Base-by-base conservation (phyloP, 495 filamentous ascomycete genomes). In the Aspergillus affinis region DNA sequence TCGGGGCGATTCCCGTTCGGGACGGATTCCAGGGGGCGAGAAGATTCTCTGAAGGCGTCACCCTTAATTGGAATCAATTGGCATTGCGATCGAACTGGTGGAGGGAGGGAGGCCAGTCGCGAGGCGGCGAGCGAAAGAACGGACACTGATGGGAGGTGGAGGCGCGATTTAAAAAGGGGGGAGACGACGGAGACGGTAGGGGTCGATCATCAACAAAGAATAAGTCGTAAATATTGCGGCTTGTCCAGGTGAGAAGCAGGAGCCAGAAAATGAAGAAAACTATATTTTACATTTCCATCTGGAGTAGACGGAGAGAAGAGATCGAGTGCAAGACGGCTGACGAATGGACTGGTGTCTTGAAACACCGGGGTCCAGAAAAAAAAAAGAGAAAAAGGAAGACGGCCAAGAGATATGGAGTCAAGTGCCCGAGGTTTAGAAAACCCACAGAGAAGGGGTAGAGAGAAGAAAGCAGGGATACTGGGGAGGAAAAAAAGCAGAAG, bases 151-250 rank as follows among this genome's bases (percentile, higher is more conserved):
- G 48, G 29, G 36, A 61, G 48, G 55, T 54, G 55, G 55, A 62
- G 41, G 48, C 57, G 51, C 49, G 65, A 51, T 55, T 48, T 59
- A 64, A 68, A 68, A 64, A 59, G 62, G 65, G 65, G 65, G 59
- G 41, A 63, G 62, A 36, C 10, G 61, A n/a, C n/a, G n/a, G 65
- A 57, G 54, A 61, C 55, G 58, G 58, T 53, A 54, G 48, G 19
- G 49, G 58, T 59, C 64, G 61, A 61, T 63, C 58, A 26, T 48
- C 32, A 55, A 54, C 20, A 36, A 41, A 41, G 36, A 15, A 10
- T 17, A 32, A 41, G 12, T 15, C 9, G 36, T 15, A 15, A 10
- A 4, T 41, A 41, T 41, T 41, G 15, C 12, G 36, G 36, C 36
- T 13, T 41, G 36, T 41, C 36, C 36, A 15, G 36, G 15, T 41